Evolutionary conservation across 768 basidiomycete genomes (phyloP), one percentile per base, ranked within the genome.

Genomic region (Amanita thiersii): DNA sequence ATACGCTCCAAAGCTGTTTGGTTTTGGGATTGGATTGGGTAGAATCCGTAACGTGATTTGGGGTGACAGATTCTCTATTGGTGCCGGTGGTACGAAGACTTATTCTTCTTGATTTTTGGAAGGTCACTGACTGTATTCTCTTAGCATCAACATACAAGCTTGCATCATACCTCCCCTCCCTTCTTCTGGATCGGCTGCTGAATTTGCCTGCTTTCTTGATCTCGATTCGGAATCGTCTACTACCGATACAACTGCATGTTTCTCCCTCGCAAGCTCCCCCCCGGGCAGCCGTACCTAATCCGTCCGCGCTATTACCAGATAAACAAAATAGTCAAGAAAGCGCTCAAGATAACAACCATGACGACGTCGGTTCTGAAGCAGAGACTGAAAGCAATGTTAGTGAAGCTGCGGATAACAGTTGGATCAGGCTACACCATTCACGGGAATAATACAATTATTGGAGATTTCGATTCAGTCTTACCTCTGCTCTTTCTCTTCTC

Each of bases 1-100:
- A 50, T 60, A 57, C 50, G 66, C 67, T 1, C 60, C 61, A 11
- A 66, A 63, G 12, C 2, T 69, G 6, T 65, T 70, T 42, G 71
- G 68, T 4, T 40, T 75, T 35, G 67, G 69, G 15, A 50, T 78
- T 25, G 59, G 63, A 9, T 43, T 77, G 5, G 75, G 77, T 1
- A 63, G 65, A 31, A 23, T 76, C 18, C 64, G 65, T 43, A 71
- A 77, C 48, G 77, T 77, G 70, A 51, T 81, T 19, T 69, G 73
- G 23, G 85, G 86, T 2, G 75, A 85, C 40, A 61, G 84, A 26
- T 75, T 86, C 52, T 72, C 77, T 14, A 62, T 90, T 42, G 88
- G 88, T 44, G 81, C 88, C 38, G 88, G 87, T 59, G 85, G 86
- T 89, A 53, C 52, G 74, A 60, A 14, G 0, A 18, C 15, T 40